Percentiles rank a stretch among this genome's conserved stretches.
Evolutionary conservation across 169 alveolate species (phyloP).

Genomic region (Theileria annulata): DNA sequence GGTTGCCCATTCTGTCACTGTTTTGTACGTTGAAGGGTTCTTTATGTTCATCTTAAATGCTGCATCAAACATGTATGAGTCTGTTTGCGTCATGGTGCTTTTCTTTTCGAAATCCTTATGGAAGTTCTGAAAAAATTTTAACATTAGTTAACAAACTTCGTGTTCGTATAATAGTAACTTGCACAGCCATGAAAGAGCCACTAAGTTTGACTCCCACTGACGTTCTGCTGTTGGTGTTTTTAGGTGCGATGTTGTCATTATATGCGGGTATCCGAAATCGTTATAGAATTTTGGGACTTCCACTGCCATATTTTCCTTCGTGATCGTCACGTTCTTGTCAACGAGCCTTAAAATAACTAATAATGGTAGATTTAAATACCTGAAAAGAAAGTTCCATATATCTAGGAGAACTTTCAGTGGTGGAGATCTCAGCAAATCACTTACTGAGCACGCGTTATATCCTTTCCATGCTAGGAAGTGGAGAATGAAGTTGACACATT

Average conservation of each 20-base stretch:
- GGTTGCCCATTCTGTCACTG: slow-evolving; percentile 56
- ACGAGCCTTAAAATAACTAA: slow-evolving; percentile 6
- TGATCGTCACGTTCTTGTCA: slow-evolving; percentile 38
- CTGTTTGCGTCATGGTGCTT: neutral
- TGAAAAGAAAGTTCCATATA: slow-evolving; percentile 68
- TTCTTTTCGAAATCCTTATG: slow-evolving; percentile 11
- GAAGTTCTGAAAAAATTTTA: slow-evolving; percentile 23
- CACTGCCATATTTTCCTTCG: slow-evolving; percentile 68
- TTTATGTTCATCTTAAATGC: slow-evolving; percentile 35
- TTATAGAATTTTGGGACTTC: slow-evolving; percentile 63
- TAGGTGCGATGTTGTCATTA: slow-evolving; percentile 56
- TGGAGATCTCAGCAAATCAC: slow-evolving; percentile 53
- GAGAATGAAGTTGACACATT: slow-evolving; percentile 52
- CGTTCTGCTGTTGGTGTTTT: slow-evolving; percentile 61
- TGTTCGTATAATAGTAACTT: slow-evolving; percentile 63
- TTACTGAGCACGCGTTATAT: slow-evolving; percentile 54
- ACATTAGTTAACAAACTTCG: slow-evolving; percentile 19
- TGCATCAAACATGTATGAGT: neutral
- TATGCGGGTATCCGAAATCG: slow-evolving; percentile 66
- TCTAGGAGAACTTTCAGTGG: slow-evolving; percentile 56
- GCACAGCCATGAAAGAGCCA: slow-evolving; percentile 64
- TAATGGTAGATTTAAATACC: slow-evolving; percentile 9
- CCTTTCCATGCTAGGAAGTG: slow-evolving; percentile 49
- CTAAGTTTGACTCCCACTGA: slow-evolving; percentile 65
- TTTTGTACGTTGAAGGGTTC: slow-evolving; percentile 29